Conservation (phyloP, 2,329 filamentous ascomycete genomes). For the Colletotrichum zoysiae region DNA sequence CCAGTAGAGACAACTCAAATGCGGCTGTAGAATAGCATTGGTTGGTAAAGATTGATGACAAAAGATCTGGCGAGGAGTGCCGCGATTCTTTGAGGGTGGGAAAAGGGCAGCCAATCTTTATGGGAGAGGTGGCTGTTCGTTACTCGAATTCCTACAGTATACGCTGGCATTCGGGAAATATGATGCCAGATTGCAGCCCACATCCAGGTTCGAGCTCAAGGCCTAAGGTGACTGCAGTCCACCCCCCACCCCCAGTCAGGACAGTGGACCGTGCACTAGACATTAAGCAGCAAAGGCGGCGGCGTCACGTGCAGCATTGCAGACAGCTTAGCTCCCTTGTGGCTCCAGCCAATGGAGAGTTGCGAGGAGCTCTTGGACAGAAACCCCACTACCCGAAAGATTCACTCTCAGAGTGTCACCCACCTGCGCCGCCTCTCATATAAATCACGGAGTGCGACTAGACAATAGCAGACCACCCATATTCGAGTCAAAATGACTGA, state of each 20-base stretch:
- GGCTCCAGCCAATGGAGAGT: slow-evolving; percentile 31
- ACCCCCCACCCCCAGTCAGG: slow-evolving; percentile 2
- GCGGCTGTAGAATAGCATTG: slow-evolving; percentile 37
- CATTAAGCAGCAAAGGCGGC: slow-evolving; percentile 20
- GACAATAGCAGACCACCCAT: not conserved
- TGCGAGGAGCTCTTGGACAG: slow-evolving; percentile 26
- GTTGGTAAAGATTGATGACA: slow-evolving; percentile 3
- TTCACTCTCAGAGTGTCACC: slow-evolving; percentile 19
- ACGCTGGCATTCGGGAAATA: slow-evolving; percentile 39
- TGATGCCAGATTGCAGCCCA: slow-evolving; percentile 45
- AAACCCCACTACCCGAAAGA: slow-evolving; percentile 36
- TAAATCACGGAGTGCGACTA: not conserved
- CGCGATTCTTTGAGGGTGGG: slow-evolving; percentile 35
- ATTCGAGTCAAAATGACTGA: slow-evolving; percentile 75
- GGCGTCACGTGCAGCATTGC: slow-evolving; percentile 31
- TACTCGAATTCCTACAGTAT: slow-evolving; percentile 30
- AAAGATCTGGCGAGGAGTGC: slow-evolving; percentile 23
- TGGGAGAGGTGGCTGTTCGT: slow-evolving; percentile 35
- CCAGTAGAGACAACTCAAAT: slow-evolving; percentile 26
- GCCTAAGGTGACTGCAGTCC: slow-evolving; percentile 13
- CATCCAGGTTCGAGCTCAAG: slow-evolving; percentile 38
- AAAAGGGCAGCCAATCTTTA: slow-evolving; percentile 35
- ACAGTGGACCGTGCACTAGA: slow-evolving; percentile 34
- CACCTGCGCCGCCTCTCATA: not conserved
- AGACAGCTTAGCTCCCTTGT: slow-evolving; percentile 27